Percentiles rank a stretch among this genome's conserved stretches.
phyloP scores from a whole-genome alignment of 2,329 filamentous ascomycete species.

The Malbranchea zuffiana region DNA sequence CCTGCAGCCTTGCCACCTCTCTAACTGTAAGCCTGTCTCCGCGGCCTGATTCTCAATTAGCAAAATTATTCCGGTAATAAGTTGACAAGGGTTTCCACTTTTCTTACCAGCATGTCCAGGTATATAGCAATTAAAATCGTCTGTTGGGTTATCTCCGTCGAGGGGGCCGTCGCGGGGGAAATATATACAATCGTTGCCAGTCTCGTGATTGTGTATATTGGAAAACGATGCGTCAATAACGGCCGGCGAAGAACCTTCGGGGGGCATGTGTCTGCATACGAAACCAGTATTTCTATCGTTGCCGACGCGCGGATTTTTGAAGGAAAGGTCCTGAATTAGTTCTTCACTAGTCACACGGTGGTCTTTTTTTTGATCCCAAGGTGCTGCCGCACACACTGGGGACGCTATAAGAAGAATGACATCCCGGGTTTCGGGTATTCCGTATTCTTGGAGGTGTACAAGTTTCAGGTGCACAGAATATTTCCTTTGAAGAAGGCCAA shows the following conservation, averaged over 20 bases:
- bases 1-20: constrained; percentile 13
- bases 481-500: constrained; percentile 9
- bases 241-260: not conserved
- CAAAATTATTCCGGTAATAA: not conserved
- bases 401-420: constrained; percentile 11
- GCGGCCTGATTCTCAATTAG: constrained; percentile 7
- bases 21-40: constrained; percentile 12
- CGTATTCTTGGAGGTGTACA: constrained; percentile 5
- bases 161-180: not conserved
- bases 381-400: constrained; percentile 4
- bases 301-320: not conserved
- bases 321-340: not conserved
- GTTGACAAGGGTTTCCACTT: not conserved
- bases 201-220: not conserved
- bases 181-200: not conserved
- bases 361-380: constrained; percentile 9
- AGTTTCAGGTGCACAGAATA: constrained; percentile 10
- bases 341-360: not conserved
- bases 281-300: not conserved
- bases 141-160: not conserved
- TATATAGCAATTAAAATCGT: constrained; percentile 5
- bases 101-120: constrained; percentile 10
- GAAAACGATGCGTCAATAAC: not conserved
- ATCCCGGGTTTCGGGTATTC: constrained; percentile 9
- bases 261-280: no score